Base-by-base conservation (phyloP, 176 grass and related monocot genomes). In the Echinochloa phyllopogon region DNA sequence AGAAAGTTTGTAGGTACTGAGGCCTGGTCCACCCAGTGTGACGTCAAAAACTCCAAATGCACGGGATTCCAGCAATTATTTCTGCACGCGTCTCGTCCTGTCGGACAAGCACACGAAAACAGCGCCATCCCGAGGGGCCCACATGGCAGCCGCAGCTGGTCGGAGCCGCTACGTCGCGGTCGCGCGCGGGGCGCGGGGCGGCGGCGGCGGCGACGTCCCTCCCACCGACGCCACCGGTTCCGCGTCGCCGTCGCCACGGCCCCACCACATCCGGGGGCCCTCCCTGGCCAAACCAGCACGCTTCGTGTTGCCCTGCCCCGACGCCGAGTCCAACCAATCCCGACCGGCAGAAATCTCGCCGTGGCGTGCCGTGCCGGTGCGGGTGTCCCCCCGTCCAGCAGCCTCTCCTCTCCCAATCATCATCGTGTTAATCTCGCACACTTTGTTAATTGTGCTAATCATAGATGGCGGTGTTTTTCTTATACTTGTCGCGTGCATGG, bases 301-400 rank as follows among this genome's bases (percentile, higher is more conserved):
- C 72, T 29, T 75, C 6, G 0, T 3, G n/a, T 74, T 51, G 16
- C 60, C 82, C n/a, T 8, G 8, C 47, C 27, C 38, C 9, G 29
- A 55, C 60, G 36, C 47, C n/a, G 39, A 61, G 75, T 14, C 39
- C 75, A 43, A 29, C 8, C 40, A 39, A 13, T 6, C 11, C 4
- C 3, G 29, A 37, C 0, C 14, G 36, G 7, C 8, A 33, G 29
- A 59, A 3, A 27, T 23, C 59, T 38, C 45, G 55, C 16, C 52
- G 10, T 56, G 51, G 83, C 62, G 61, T 77, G 83, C 79, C 21
- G 65, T 33, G 29, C 29, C 29, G 29, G 65, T 25, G 65, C 48
- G 55, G 75, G 56, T 41, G 12, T 20, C 40, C 18, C 78, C 60
- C 53, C 23, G 3, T n/a, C n/a, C n/a, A n/a, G 24, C 12, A 5